A percentile compares a stretch with the other conserved stretches of the same genome.
These are phyloP conservation scores for Diatrype stigma DNA, from an alignment of 2,329 filamentous ascomycete genomes.

Conservation along the genomic window DNA sequence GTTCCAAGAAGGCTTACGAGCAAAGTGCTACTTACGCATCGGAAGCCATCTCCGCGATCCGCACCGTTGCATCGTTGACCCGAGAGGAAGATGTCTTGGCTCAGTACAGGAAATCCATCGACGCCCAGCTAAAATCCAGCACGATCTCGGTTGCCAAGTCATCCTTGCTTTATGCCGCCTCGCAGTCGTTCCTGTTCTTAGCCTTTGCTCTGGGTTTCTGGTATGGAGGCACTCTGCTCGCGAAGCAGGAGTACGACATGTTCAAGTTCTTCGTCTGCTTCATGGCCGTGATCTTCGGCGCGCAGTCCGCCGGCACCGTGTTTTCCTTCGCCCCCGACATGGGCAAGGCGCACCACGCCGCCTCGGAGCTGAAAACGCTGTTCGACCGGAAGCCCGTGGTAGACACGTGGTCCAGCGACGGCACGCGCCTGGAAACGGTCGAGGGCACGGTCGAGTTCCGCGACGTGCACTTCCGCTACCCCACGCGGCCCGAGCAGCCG, in stretches of 20 bases:
- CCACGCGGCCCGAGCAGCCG: constrained; percentile 85
- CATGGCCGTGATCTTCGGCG: constrained; percentile 81
- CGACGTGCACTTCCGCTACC: constrained; percentile 91
- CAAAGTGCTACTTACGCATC: constrained; percentile 82
- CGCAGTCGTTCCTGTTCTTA: constrained; percentile 79
- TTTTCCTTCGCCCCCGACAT: constrained; percentile 91
- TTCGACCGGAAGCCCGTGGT: constrained; percentile 80
- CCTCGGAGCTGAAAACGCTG: constrained; percentile 72
- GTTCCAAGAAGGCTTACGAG: constrained; percentile 76
- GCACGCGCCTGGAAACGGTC: constrained; percentile 57
- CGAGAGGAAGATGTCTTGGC: constrained; percentile 76
- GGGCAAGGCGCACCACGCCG: constrained; percentile 86
- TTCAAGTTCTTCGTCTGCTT: constrained; percentile 95
- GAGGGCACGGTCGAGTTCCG: constrained; percentile 84
- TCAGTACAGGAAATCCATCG: constrained; percentile 66
- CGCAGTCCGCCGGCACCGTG: constrained; percentile 84
- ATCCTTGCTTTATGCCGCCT: constrained; percentile 74
- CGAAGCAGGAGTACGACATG: constrained; percentile 63
- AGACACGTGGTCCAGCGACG: constrained; percentile 73
- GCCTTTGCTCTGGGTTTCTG: constrained; percentile 87
- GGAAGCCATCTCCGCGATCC: constrained; percentile 89
- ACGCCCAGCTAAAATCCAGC: constrained; percentile 61
- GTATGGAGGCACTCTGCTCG: constrained; percentile 80
- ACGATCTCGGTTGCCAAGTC: constrained; percentile 72
- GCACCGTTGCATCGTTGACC: constrained; percentile 87